Conservation (phyloP, 2,329 filamentous ascomycete species). For the Aspergillus proliferans region DNA sequence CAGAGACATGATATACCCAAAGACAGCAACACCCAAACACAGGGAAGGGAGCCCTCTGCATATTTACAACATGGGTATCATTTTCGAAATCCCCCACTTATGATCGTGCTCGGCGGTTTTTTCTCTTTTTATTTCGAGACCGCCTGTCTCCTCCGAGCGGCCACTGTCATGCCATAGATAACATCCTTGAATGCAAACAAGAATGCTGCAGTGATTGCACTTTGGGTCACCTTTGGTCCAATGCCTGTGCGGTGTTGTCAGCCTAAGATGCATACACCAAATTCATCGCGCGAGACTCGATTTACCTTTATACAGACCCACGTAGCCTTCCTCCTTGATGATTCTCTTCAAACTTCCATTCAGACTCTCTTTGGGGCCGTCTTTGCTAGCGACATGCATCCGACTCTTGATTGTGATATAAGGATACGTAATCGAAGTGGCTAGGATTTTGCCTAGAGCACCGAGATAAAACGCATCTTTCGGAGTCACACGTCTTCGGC, state of each 20-base stretch:
- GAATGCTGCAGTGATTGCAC: conserved; percentile 90
- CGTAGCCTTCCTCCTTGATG: conserved; percentile 81
- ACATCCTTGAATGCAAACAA: conserved; percentile 98
- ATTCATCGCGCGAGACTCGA: conserved; percentile 5
- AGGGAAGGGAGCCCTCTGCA: too few relatives aligned
- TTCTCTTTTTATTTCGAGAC: conserved; percentile 23
- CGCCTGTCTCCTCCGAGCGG: conserved; percentile 24
- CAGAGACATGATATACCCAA: too few relatives aligned
- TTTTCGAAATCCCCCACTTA: background rate
- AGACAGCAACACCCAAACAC: too few relatives aligned
- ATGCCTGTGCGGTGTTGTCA: conserved; percentile 57
- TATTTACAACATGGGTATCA: background rate
- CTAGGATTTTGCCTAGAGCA: conserved; percentile 87
- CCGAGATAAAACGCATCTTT: conserved; percentile 85
- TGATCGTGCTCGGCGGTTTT: too few relatives aligned
- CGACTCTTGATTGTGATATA: conserved; percentile 98
- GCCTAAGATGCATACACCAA: background rate
- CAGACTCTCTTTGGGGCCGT: conserved; percentile 74
- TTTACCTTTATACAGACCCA: conserved; percentile 85
- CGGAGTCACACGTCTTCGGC: conserved; percentile 68
- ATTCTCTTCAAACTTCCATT: conserved; percentile 70
- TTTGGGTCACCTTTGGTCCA: conserved; percentile 92
- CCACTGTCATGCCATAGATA: conserved; percentile 61
- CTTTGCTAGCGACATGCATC: conserved; percentile 82
- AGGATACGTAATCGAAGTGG: conserved; percentile 89